These are phyloP conservation scores for Rhodamnia rubescens DNA, from an alignment of 345 rosid genomes.

Conservation along the genomic window DNA sequence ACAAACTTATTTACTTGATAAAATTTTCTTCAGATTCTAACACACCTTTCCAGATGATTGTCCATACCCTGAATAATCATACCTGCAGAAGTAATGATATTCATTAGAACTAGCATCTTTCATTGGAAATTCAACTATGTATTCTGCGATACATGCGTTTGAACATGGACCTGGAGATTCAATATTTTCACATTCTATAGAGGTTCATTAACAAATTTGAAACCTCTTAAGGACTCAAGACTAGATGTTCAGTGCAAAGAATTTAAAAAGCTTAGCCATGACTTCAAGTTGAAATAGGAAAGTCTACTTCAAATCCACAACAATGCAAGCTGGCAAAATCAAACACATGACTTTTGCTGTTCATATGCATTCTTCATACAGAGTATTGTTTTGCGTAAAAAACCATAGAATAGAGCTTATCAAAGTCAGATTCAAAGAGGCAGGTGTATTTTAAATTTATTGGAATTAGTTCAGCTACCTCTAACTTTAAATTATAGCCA, in stretches of 20 bases:
- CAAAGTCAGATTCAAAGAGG: not conserved
- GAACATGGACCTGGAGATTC: not conserved
- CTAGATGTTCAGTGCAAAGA: not conserved
- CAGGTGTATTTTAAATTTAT: not conserved
- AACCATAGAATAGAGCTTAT: not conserved
- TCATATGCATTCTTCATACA: not conserved
- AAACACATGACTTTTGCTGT: not conserved
- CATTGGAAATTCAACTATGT: not conserved
- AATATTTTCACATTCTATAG: not conserved
- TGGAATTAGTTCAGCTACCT: not conserved
- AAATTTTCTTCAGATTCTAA: not conserved
- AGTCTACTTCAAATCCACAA: not conserved
- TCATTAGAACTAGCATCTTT: not conserved
- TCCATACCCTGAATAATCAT: constrained; percentile 96
- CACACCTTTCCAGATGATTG: constrained; percentile 95
- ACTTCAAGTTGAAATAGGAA: not conserved
- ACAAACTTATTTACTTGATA: not conserved
- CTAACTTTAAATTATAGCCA: not conserved
- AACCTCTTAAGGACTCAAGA: not conserved
- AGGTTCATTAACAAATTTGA: not conserved
- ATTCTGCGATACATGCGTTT: not conserved
- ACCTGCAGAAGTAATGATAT: constrained; percentile 35
- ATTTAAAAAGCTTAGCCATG: not conserved
- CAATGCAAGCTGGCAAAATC: not conserved
- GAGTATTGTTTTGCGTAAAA: not conserved